A percentile compares a stretch with the other conserved stretches of the same genome.
phyloP scores from a whole-genome alignment of 805 yeast genomes.

The Myxozyma udenii region DNA sequence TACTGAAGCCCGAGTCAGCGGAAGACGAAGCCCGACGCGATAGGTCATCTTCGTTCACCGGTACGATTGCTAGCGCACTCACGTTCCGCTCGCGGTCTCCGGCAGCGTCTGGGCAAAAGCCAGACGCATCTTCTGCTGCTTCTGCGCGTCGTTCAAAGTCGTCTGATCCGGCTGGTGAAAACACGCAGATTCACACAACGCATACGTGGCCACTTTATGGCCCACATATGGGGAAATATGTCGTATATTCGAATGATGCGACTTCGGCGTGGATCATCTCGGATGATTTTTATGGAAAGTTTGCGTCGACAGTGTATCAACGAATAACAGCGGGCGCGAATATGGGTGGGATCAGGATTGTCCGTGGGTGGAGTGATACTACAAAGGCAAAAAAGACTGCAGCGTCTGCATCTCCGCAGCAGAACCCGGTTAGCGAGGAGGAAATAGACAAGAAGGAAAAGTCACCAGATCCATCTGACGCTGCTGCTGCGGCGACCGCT shows the following conservation, averaged over 20 bases:
- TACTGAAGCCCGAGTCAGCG: not conserved
- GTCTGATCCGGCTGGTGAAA: constrained; percentile 4
- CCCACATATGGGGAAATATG: constrained; percentile 31
- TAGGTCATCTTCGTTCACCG: constrained; percentile 24
- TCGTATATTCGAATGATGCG: constrained; percentile 29
- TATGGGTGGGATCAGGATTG: constrained; percentile 33
- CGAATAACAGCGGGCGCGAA: constrained; percentile 29
- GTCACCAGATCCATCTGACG: not conserved
- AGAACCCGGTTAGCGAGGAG: not conserved
- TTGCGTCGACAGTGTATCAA: constrained; percentile 27
- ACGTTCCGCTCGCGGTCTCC: constrained; percentile 17
- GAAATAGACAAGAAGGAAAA: not conserved
- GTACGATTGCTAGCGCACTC: constrained; percentile 21
- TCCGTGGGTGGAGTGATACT: constrained; percentile 32
- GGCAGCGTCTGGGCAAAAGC: constrained; percentile 11
- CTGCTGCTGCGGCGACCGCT: constrained; percentile 4
- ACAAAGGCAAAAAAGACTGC: constrained; percentile 10
- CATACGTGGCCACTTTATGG: constrained; percentile 31
- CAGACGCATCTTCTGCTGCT: not conserved
- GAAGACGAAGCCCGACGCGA: not conserved
- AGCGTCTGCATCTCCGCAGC: not conserved
- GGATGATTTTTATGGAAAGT: constrained; percentile 31
- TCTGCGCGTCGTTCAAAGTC: constrained; percentile 3
- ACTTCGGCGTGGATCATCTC: constrained; percentile 32
- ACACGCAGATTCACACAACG: constrained; percentile 1